Conservation (phyloP, 2,329 filamentous ascomycete genomes). For the Botrytis hyacinthi region DNA sequence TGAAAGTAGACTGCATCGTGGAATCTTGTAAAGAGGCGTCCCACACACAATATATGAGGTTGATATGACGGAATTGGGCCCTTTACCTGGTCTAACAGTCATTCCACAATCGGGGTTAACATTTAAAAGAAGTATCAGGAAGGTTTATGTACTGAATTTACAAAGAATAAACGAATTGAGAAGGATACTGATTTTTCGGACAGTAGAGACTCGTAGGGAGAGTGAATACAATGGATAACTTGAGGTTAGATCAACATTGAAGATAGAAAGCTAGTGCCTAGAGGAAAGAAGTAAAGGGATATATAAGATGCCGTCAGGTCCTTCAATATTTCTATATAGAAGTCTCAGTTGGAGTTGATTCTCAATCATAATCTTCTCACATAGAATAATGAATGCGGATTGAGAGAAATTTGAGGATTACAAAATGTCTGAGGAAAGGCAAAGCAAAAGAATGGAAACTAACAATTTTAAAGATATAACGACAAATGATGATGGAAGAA, state of each 20-base stretch:
- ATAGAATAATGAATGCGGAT: too few species aligned
- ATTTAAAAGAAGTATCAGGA: fast-evolving
- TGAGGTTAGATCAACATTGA: fast-evolving
- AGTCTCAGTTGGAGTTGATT: too few species aligned
- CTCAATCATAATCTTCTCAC: too few species aligned
- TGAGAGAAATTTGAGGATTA: too few species aligned
- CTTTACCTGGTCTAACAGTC: too few species aligned
- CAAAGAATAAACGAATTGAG: too few species aligned
- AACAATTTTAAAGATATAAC: background rate
- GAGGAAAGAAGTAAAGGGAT: background rate
- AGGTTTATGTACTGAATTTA: background rate
- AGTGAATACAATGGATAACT: background rate
- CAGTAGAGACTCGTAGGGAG: background rate
- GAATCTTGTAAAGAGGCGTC: too few species aligned
- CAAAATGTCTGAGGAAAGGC: background rate
- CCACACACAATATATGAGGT: background rate
- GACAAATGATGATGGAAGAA: background rate
- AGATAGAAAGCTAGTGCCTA: background rate
- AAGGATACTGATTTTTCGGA: background rate
- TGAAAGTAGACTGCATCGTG: too few species aligned
- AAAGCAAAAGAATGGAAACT: background rate
- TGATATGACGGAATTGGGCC: background rate
- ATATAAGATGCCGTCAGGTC: background rate
- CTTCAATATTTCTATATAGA: background rate
- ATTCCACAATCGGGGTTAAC: background rate